These are phyloP conservation scores for Tubosaeta sp. DNA, from an alignment of 768 basidiomycete species.

Conservation along the genomic window DNA sequence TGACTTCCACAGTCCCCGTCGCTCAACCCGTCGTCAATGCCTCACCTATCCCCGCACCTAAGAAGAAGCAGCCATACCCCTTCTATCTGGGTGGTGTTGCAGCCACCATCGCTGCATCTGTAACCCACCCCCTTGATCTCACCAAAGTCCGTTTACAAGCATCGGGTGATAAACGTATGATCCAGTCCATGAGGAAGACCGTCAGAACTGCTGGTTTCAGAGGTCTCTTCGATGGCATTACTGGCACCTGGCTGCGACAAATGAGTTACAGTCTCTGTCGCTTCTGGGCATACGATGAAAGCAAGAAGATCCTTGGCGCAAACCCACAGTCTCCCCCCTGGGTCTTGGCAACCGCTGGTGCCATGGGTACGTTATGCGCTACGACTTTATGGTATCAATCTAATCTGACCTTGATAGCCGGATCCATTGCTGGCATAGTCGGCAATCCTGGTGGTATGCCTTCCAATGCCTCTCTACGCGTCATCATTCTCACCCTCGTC, in stretches of 20 bases:
- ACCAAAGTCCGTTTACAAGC: conserved; percentile 92
- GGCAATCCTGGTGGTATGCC: conserved; percentile 81
- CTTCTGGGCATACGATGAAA: conserved; percentile 93
- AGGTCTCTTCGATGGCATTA: conserved; percentile 82
- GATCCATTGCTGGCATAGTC: conserved; percentile 80
- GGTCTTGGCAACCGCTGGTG: conserved; percentile 77
- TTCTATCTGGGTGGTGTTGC: conserved; percentile 87
- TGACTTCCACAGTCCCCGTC: conserved; percentile 13
- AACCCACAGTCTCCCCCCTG: conserved; percentile 65
- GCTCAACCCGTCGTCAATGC: conserved; percentile 10
- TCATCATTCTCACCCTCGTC: neutral
- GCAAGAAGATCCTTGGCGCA: conserved; percentile 77
- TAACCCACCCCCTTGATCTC: conserved; percentile 84
- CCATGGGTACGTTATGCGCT: conserved; percentile 62
- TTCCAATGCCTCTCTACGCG: neutral
- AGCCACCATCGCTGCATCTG: conserved; percentile 83
- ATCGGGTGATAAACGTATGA: conserved; percentile 88
- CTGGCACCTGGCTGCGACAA: conserved; percentile 86
- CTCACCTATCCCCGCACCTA: conserved; percentile 3
- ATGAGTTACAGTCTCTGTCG: conserved; percentile 90
- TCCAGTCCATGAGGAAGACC: conserved; percentile 79
- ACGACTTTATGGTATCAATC: neutral
- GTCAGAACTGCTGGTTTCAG: conserved; percentile 65
- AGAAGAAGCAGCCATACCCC: conserved; percentile 71
- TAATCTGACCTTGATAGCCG: conserved; percentile 45